Percentiles rank a stretch among this genome's conserved stretches.
Evolutionary conservation across 768 basidiomycete genomes (phyloP).

Genomic region (Dentipellis sp.): DNA sequence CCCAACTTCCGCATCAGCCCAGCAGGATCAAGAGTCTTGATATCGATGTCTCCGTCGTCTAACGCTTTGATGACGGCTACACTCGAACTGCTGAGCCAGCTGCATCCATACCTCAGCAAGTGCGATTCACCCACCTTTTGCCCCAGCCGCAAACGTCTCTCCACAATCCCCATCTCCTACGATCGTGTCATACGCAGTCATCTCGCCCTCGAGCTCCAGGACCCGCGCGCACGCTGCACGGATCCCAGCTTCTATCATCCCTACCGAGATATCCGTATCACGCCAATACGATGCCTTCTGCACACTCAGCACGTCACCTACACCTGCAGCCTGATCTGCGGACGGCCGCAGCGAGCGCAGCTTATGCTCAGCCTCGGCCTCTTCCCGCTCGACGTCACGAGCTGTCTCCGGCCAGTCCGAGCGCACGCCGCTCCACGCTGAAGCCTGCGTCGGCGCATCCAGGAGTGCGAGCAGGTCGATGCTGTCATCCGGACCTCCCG

Average conservation of each 20-base stretch:
- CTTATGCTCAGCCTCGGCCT: neutral
- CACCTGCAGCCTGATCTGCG: neutral
- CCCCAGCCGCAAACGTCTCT: constrained; percentile 44
- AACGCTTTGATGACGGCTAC: constrained; percentile 25
- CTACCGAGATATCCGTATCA: constrained; percentile 3
- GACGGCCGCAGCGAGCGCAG: neutral
- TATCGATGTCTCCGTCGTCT: constrained; percentile 19
- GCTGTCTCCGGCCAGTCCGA: constrained; percentile 18
- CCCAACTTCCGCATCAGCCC: constrained; percentile 25
- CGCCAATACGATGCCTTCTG: constrained; percentile 1
- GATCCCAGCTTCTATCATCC: constrained; percentile 22
- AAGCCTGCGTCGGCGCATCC: constrained; percentile 34
- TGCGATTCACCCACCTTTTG: constrained; percentile 18
- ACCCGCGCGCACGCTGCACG: constrained; percentile 32
- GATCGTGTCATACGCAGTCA: constrained; percentile 52
- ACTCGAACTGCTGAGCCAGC: neutral
- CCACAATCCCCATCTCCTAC: constrained; percentile 61
- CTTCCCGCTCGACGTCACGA: neutral
- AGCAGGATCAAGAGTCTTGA: constrained; percentile 9
- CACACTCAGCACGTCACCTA: neutral
- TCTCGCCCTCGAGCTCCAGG: constrained; percentile 35
- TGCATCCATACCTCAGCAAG: too few species aligned
- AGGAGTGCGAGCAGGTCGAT: constrained; percentile 24
- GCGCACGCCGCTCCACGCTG: constrained; percentile 30
- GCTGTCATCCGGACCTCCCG: neutral